Evolutionary conservation across 2,329 filamentous ascomycete genomes (phyloP), one percentile per base, ranked within the genome.

Genomic region (Pestalotiopsis sp.): DNA sequence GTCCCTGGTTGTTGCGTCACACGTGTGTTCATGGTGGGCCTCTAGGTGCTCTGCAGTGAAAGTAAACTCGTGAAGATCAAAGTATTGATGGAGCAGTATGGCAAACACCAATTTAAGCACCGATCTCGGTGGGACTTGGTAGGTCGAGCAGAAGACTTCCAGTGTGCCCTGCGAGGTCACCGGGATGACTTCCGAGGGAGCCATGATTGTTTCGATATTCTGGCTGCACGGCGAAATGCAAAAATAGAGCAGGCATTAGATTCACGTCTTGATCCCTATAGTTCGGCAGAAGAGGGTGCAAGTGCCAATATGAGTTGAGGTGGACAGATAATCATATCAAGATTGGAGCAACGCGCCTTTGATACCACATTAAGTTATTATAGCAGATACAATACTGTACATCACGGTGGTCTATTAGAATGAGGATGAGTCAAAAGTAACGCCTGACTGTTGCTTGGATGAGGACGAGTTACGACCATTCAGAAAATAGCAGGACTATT

Each of bases 51-150:
- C 17, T 62, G 14, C 59, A 5, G 2, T 14, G 14, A 17, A 41
- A 2, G 59, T 23, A 3, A 62, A 62, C 59, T 62, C 59, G 31
- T 38, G 59, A 39, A 62, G 59, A 62, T 62, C 59, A 41, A 62
- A 62, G 36, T 62, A 62, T 62, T 41, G 59, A 13, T 62, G 59
- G 36, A 62, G 27, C 59, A 39, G 13, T 39, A 36, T 62, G n/a
- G 59, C 59, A 20, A 62, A 62, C 36, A 23, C 59, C 1, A 62
- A 1, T 23, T 62, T 62, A 1, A 20, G 6, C 36, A 62, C 36
- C 17, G 59, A 62, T 41, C 13, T 31, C 2, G 27, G 36, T 20
- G 59, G n/a, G n/a, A 62, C 36, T 4, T 62, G 14, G 59, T 62
- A 2, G 36, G 36, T 62, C 39, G 59, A 62, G 36, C 59, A 62